Evolutionary conservation across 169 alveolate species (phyloP).

Genomic region (Besnoitia besnoiti): DNA sequence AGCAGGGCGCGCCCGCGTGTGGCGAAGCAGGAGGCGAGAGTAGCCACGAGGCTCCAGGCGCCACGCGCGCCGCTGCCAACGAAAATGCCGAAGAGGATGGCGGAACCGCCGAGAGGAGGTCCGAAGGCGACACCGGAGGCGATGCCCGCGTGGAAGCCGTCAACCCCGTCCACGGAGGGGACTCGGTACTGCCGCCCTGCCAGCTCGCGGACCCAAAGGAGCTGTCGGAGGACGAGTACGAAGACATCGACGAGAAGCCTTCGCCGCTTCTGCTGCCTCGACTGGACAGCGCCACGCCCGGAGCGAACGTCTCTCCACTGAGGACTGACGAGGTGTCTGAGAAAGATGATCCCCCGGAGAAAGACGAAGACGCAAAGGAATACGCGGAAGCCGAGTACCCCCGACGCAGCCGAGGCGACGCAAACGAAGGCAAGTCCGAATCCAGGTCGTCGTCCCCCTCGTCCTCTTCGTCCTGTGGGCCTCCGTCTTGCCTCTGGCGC

Average conservation of each 20-base stretch:
- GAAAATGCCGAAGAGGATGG: neutral
- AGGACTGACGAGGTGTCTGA: neutral
- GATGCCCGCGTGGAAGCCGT: neutral
- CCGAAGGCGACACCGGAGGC: neutral
- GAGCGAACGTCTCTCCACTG: constrained; percentile 24
- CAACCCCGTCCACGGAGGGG: neutral
- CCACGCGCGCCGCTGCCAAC: neutral
- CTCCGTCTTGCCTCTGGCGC: neutral
- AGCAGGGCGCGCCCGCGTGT: no score
- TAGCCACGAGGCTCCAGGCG: neutral
- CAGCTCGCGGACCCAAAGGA: neutral
- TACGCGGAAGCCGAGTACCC: neutral
- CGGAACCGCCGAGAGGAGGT: neutral
- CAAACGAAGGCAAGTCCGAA: neutral
- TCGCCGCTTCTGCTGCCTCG: neutral
- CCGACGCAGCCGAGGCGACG: neutral
- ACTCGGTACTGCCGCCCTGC: neutral
- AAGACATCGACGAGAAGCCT: neutral
- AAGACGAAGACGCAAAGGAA: neutral
- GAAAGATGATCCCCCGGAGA: neutral
- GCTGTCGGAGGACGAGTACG: neutral
- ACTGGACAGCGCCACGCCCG: neutral
- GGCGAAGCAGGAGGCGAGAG: no score
- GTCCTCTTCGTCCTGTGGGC: neutral
- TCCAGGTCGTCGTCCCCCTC: neutral